phyloP scores from a whole-genome alignment of 495 filamentous ascomycete species.

The Penicillium pancosmium region DNA sequence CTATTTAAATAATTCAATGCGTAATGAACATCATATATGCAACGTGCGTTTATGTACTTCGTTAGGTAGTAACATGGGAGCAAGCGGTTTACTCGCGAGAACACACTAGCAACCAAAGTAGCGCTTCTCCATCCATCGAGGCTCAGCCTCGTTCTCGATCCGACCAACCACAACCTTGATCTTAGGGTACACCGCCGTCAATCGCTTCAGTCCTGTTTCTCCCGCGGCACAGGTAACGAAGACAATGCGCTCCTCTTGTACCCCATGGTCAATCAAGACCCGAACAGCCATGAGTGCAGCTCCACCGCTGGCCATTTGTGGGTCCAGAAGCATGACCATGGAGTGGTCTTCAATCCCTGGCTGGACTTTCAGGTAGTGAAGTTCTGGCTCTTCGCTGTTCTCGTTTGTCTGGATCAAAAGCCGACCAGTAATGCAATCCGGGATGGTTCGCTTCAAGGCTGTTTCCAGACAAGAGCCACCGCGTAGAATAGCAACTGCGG shows the following conservation, averaged over 20 bases:
- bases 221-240: constrained; percentile 87
- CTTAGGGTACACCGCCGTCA: constrained; percentile 84
- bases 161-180: constrained; percentile 81
- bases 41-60: constrained; percentile 16
- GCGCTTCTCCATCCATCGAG: constrained; percentile 79
- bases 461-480: constrained; percentile 87
- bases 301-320: constrained; percentile 91
- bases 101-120: constrained; percentile 73
- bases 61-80: not conserved
- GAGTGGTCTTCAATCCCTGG: constrained; percentile 68
- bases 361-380: constrained; percentile 84
- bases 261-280: constrained; percentile 91
- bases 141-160: constrained; percentile 73
- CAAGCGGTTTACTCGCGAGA: not conserved
- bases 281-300: constrained; percentile 96
- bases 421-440: constrained; percentile 87
- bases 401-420: constrained; percentile 88
- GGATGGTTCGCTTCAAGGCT: constrained; percentile 83
- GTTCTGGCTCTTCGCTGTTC: constrained; percentile 82
- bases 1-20: not conserved
- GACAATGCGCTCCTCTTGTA: constrained; percentile 80
- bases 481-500: constrained; percentile 84
- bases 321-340: constrained; percentile 83
- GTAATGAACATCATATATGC: constrained; percentile 2
- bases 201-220: constrained; percentile 75